Conservation (phyloP, 2,329 filamentous ascomycete species). For the Coniochaeta hoffmannii region DNA sequence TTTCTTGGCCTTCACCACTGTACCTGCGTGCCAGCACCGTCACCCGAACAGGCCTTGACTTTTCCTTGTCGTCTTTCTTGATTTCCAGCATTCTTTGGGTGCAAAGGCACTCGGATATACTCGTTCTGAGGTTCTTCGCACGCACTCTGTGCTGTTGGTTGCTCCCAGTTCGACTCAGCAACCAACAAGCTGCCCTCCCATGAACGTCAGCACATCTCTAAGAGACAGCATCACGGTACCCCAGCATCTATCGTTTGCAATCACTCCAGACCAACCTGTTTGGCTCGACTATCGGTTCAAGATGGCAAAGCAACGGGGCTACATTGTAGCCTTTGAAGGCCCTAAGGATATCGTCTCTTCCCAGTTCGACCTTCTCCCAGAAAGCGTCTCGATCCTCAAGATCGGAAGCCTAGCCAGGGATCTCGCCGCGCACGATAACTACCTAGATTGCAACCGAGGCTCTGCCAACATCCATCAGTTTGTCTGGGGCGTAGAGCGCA, state of each 20-base stretch:
- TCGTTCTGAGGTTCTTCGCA: too few relatives aligned
- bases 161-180: too few relatives aligned
- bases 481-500: constrained; percentile 35
- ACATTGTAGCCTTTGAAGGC: neutral
- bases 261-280: too few relatives aligned
- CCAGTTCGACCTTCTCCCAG: neutral
- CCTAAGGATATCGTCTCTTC: neutral
- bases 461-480: too few relatives aligned
- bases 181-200: too few relatives aligned
- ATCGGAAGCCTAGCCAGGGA: neutral
- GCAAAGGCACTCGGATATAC: too few relatives aligned
- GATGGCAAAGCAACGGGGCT: neutral
- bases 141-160: too few relatives aligned
- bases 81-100: neutral
- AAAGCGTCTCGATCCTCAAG: neutral
- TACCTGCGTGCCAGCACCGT: neutral
- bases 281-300: neutral
- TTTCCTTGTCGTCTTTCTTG: neutral
- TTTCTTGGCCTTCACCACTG: neutral
- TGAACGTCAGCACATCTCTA: too few relatives aligned
- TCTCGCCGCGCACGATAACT: too few relatives aligned
- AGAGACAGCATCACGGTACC: too few relatives aligned
- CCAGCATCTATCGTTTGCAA: too few relatives aligned
- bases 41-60: neutral
- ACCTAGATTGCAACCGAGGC: too few relatives aligned